Percentiles rank a stretch among this genome's conserved stretches.
Evolutionary conservation across 2,329 filamentous ascomycete species (phyloP).

Genomic region (Hymenoscyphus linearis): DNA sequence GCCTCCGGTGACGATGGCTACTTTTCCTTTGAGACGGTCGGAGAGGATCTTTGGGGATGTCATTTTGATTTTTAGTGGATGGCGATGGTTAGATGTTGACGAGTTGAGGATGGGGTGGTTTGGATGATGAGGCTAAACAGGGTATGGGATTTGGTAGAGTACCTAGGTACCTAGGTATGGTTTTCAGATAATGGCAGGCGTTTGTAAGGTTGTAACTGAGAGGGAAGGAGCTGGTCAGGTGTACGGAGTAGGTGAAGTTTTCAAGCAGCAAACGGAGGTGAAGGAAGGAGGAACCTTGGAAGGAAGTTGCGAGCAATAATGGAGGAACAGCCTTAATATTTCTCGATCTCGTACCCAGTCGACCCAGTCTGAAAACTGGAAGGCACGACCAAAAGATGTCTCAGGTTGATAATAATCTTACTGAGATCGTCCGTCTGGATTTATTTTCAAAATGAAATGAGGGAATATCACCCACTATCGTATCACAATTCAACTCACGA

Average conservation of each 20-base stretch:
- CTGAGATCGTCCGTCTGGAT: too few species aligned
- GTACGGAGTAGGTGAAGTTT: too few species aligned
- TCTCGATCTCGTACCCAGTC: too few species aligned
- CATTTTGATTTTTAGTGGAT: slow-evolving; percentile 10
- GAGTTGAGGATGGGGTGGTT: background rate
- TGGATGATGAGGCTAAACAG: background rate
- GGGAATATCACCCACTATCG: background rate
- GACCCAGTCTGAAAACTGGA: too few species aligned
- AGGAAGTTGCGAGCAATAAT: too few species aligned
- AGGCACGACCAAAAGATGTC: background rate
- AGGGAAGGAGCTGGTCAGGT: background rate
- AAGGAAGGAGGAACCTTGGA: too few species aligned
- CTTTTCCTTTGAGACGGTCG: slow-evolving; percentile 44
- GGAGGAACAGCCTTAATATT: too few species aligned
- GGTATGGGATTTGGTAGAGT: background rate
- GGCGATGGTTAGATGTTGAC: background rate
- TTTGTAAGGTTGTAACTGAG: background rate
- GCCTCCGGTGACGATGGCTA: slow-evolving; percentile 54
- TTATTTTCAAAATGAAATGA: too few species aligned
- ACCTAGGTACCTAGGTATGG: background rate
- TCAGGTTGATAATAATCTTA: too few species aligned
- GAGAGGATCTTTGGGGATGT: slow-evolving; percentile 17
- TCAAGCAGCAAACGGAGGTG: too few species aligned
- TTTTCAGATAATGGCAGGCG: too few species aligned
- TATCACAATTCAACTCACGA: background rate